phyloP scores from a whole-genome alignment of 352 stramenopile species.

The Phytopythium ostracodes region DNA sequence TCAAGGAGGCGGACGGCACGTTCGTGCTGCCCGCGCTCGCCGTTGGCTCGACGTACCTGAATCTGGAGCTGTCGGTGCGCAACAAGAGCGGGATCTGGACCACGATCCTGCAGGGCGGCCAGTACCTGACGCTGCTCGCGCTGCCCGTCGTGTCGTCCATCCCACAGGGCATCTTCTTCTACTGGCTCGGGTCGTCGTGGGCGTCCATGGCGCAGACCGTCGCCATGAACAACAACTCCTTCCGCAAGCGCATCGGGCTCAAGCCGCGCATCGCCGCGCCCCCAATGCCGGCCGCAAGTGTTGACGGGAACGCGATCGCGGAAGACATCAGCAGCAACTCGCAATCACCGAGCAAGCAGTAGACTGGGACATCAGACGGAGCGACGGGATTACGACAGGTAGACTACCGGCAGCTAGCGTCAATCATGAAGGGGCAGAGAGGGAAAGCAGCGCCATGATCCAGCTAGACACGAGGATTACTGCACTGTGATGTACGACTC shows the following conservation, averaged over 20 bases:
- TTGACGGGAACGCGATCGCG: constrained; percentile 3
- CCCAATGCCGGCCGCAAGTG: constrained; percentile 13
- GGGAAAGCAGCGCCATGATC: background rate
- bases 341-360: background rate
- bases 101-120: constrained; percentile 33
- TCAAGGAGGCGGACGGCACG: constrained; percentile 57
- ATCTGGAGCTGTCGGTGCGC: constrained; percentile 45
- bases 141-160: constrained; percentile 44
- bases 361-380: background rate
- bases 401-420: background rate
- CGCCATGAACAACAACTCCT: constrained; percentile 61
- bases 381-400: background rate
- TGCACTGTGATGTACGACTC: too few species aligned
- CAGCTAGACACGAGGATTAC: too few species aligned
- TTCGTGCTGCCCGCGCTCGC: constrained; percentile 57
- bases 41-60: constrained; percentile 53
- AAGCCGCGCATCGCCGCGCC: constrained; percentile 32
- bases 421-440: background rate
- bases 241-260: constrained; percentile 53
- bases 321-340: background rate
- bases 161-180: constrained; percentile 79
- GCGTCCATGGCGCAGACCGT: constrained; percentile 55
- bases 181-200: constrained; percentile 75
- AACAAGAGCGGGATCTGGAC: constrained; percentile 50
- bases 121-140: constrained; percentile 55